Evolutionary conservation across 176 grass and related monocot species (phyloP), one percentile per base, ranked within the genome.

Genomic region (Triticum urartu): DNA sequence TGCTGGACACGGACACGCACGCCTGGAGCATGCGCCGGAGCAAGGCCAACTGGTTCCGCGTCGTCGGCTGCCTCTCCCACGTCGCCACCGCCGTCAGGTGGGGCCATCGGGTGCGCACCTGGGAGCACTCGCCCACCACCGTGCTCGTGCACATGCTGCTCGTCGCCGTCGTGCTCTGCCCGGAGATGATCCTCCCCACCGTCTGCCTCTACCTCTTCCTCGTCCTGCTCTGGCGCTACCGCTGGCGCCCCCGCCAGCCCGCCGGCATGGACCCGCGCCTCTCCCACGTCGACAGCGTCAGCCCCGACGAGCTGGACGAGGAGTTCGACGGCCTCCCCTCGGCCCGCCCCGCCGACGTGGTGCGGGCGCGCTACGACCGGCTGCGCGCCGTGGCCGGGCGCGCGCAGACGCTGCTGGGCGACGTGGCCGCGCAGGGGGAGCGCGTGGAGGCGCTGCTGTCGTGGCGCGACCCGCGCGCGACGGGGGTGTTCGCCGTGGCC

Each of bases 31-130:
- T 99, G 90, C 93, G 97, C 1, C 84, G 97, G 66, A 96, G 97
- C 92, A 95, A 94, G 88, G 92, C 97, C 50, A 99, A 94, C 84
- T 99, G 97, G 97, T 94, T 94, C 88, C 94, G 94, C 72, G 97
- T 93, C 52, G 97, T 99, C 0, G 89, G 90, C 3, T 91, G 92
- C 77, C 89, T 99, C 39, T 92, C 97, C 2, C 87, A 93, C 64
- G 77, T 92, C 18, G 92, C 94, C 36, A 75, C 81, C 11, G 80
- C 86, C 4, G 90, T 89, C 18, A 66, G 47, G 50, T 99, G 97
- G 97, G 77, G 67, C 43, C 87, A 89, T 65, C 88, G 88, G 14
- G 94, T 99, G 34, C 87, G 94, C 62, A 87, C 83, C 11, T 99
- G 97, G 94, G 75, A 79, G 34, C 92, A 93, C 80, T 83, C 97